Conservation (phyloP, 164 flowering plant species). For the Aristolochia fimbriata region DNA sequence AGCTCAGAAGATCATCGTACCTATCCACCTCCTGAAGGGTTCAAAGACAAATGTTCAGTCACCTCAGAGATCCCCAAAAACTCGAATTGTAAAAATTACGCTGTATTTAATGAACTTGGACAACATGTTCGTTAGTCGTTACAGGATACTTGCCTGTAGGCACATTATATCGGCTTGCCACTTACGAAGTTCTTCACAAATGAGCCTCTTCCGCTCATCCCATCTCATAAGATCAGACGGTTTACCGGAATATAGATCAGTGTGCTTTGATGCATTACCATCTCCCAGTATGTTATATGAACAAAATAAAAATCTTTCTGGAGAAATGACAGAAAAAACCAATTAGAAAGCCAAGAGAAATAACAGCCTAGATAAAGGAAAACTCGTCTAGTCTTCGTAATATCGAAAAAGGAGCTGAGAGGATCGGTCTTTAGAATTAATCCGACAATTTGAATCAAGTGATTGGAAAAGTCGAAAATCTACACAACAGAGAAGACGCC, state of each 20-base stretch:
- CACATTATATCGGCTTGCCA: conserved; percentile 60
- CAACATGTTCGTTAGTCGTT: not conserved
- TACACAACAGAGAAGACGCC: not conserved
- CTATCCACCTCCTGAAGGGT: conserved; percentile 7
- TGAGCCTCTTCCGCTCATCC: conserved; percentile 42
- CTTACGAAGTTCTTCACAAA: conserved; percentile 44
- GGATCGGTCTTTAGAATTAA: not conserved
- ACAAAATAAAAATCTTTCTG: conserved; percentile 64
- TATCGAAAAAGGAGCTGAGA: not conserved
- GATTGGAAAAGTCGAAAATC: not conserved
- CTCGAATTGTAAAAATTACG: not conserved
- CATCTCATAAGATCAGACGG: conserved; percentile 43
- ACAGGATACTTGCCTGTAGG: conserved; percentile 51
- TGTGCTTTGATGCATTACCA: conserved; percentile 60
- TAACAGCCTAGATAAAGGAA: not conserved
- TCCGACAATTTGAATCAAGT: not conserved
- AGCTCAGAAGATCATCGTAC: conserved; percentile 1
- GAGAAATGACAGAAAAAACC: not conserved
- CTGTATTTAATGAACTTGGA: not conserved
- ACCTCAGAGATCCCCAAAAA: not conserved
- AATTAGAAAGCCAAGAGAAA: not conserved
- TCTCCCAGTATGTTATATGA: conserved; percentile 86
- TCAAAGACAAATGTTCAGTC: not conserved
- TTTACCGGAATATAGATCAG: conserved; percentile 44
- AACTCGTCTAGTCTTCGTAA: not conserved